A percentile compares a stretch with the other conserved stretches of the same genome.
These are phyloP conservation scores for Calonectria leucothoes DNA, from an alignment of 2,329 filamentous ascomycete genomes.

Conservation along the genomic window DNA sequence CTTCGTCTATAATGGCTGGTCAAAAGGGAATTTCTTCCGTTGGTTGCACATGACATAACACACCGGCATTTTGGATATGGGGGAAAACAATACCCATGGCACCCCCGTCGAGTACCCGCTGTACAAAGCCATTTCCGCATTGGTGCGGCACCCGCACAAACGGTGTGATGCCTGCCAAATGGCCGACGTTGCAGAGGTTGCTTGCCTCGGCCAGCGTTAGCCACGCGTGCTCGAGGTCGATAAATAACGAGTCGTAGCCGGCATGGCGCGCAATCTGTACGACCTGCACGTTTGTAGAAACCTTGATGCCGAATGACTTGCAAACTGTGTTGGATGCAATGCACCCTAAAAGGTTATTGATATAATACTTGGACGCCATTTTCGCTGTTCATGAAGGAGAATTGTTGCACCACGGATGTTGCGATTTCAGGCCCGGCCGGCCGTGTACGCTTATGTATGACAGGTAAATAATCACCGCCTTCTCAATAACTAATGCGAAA, in stretches of 20 bases:
- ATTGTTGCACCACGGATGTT: not conserved
- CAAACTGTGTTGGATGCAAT: constrained; percentile 18
- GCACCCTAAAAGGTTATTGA: constrained; percentile 13
- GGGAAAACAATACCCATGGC: constrained; percentile 48
- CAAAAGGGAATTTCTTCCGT: not conserved
- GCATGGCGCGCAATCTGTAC: constrained; percentile 47
- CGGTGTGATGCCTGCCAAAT: constrained; percentile 43
- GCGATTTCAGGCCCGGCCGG: not conserved
- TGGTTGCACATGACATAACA: not conserved
- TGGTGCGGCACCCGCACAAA: constrained; percentile 49
- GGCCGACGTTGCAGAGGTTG: constrained; percentile 42
- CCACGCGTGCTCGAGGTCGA: constrained; percentile 52
- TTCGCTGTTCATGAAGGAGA: not conserved
- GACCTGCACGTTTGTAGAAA: constrained; percentile 42
- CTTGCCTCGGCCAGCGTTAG: constrained; percentile 46
- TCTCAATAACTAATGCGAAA: not conserved
- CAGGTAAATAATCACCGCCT: not conserved
- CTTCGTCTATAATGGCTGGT: constrained; percentile 48
- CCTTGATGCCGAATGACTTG: constrained; percentile 44
- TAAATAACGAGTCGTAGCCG: constrained; percentile 51
- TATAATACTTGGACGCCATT: constrained; percentile 4
- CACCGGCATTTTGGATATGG: constrained; percentile 28
- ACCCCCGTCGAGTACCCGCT: constrained; percentile 46
- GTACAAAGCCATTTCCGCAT: constrained; percentile 48
- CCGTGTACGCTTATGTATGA: not conserved